Conservation (phyloP, 345 rosid genomes). For the Arabidopsis arenosa region DNA sequence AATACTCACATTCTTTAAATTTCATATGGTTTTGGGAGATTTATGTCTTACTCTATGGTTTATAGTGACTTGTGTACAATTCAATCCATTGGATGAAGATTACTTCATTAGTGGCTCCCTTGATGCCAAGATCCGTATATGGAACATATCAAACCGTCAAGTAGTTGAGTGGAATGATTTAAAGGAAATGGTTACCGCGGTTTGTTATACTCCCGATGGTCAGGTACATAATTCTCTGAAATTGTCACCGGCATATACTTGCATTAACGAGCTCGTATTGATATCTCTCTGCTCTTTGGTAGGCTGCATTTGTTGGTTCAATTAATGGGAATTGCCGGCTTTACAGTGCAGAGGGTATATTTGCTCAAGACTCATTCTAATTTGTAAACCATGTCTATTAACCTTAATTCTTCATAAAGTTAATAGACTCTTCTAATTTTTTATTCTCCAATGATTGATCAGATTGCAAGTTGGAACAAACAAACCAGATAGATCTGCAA, state of each 20-base stretch:
- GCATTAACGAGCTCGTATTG: neutral
- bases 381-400: constrained; percentile 5
- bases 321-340: constrained; percentile 80
- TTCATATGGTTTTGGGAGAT: neutral
- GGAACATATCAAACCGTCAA: constrained; percentile 74
- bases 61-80: constrained; percentile 92
- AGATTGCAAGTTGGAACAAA: constrained; percentile 71
- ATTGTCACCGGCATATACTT: neutral
- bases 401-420: neutral
- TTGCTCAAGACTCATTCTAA: constrained; percentile 19
- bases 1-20: neutral
- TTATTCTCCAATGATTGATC: constrained; percentile 34
- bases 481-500: constrained; percentile 55
- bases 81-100: constrained; percentile 89
- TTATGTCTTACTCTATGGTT: constrained; percentile 27
- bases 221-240: constrained; percentile 58
- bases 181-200: constrained; percentile 95
- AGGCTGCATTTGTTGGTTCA: constrained; percentile 87
- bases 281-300: constrained; percentile 32
- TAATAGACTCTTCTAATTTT: neutral
- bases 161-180: constrained; percentile 90
- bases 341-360: constrained; percentile 71
- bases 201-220: constrained; percentile 92
- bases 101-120: constrained; percentile 97
- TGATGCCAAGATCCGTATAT: constrained; percentile 87